These are phyloP conservation scores for Neospora caninum DNA, from an alignment of 169 alveolate species.

Conservation along the genomic window DNA sequence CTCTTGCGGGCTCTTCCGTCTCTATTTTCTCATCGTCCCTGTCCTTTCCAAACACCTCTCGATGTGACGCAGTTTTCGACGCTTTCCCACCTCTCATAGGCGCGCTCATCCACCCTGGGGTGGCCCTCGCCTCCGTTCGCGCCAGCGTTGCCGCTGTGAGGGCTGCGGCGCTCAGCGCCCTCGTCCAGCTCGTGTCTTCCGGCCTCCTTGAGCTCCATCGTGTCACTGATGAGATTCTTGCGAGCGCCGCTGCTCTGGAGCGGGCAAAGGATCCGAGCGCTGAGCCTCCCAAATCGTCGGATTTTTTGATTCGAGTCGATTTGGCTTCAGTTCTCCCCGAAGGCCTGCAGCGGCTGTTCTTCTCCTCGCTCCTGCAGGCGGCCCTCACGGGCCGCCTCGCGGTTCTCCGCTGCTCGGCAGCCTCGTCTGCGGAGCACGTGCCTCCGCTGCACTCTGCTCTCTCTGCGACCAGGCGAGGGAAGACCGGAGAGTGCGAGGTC, in stretches of 20 bases:
- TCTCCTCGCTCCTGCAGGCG: neutral
- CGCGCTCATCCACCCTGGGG: neutral
- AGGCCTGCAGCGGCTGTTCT: neutral
- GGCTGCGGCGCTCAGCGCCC: slow-evolving; percentile 10
- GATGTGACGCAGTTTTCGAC: neutral
- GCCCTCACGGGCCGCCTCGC: neutral
- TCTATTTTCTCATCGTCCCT: neutral
- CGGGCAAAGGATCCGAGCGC: neutral
- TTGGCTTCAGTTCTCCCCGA: neutral
- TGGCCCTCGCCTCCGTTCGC: neutral
- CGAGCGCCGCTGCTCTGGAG: neutral
- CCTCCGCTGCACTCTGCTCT: too few species aligned
- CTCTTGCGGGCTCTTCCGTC: neutral
- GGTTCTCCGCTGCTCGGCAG: neutral
- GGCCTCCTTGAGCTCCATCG: neutral
- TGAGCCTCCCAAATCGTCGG: neutral
- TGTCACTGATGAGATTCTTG: slow-evolving; percentile 4
- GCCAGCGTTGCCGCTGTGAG: neutral
- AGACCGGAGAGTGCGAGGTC: neutral
- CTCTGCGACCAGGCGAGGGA: neutral
- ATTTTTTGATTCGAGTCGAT: neutral
- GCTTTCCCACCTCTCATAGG: neutral
- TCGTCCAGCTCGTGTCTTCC: neutral
- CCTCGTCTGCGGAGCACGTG: neutral
- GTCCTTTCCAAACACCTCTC: neutral